Conservation (phyloP, 768 basidiomycete species). For the Trametes cinnabarina region DNA sequence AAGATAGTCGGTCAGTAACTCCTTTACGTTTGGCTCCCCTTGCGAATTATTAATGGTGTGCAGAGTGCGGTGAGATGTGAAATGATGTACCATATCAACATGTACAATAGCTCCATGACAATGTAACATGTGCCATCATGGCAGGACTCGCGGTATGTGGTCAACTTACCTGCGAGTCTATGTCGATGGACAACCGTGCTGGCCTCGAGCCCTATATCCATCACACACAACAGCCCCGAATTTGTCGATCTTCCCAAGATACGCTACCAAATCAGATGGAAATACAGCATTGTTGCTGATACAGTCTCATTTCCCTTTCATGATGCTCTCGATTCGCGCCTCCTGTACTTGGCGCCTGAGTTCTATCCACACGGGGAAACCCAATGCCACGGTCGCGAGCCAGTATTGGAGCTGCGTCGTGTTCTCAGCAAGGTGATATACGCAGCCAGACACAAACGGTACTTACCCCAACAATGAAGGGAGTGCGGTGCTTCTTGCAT, state of each 20-base stretch:
- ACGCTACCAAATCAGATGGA: too few species aligned
- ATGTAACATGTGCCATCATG: too few species aligned
- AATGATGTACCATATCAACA: too few species aligned
- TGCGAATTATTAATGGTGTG: background rate
- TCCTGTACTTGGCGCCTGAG: conserved; percentile 59
- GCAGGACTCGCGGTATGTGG: too few species aligned
- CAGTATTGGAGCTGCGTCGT: conserved; percentile 54
- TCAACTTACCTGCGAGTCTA: too few species aligned
- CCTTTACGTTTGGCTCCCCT: background rate
- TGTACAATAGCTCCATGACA: too few species aligned
- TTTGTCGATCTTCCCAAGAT: too few species aligned
- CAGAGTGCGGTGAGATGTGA: conserved; percentile 43
- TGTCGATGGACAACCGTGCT: too few species aligned
- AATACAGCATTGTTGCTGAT: too few species aligned
- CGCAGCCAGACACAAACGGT: background rate
- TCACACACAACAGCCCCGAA: too few species aligned
- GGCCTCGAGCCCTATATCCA: too few species aligned
- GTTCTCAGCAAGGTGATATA: background rate
- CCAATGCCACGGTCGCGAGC: conserved; percentile 48
- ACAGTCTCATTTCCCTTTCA: conserved; percentile 58
- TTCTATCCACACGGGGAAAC: conserved; percentile 53
- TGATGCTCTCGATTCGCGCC: conserved; percentile 74
- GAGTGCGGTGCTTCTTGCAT: conserved; percentile 52
- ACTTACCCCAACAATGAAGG: conserved; percentile 39
- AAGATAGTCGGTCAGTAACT: conserved; percentile 73